phyloP scores from a whole-genome alignment of 2,329 filamentous ascomycete species.

The Ophiostoma sp. region DNA sequence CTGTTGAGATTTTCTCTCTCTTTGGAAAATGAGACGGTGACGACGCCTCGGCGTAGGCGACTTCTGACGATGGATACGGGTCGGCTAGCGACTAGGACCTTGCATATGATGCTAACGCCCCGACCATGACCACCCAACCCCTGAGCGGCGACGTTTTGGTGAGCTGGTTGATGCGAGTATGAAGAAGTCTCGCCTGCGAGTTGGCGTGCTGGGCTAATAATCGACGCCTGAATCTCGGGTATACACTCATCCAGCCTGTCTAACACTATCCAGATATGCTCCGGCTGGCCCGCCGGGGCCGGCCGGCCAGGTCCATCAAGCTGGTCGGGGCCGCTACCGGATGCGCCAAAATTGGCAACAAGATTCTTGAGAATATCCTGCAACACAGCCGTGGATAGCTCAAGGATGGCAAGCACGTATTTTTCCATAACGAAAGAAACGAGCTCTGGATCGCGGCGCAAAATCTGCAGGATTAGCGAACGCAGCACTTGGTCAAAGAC shows the following conservation, averaged over 20 bases:
- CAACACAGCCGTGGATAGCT: neutral
- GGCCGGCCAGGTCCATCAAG: neutral
- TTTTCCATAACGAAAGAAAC: neutral
- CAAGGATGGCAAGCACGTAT: neutral
- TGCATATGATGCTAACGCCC: neutral
- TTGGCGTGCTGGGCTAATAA: neutral
- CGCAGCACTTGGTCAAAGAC: slow-evolving; percentile 38
- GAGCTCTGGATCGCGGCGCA: slow-evolving; percentile 23
- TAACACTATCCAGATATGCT: neutral
- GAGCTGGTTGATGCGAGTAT: neutral
- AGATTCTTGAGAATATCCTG: neutral
- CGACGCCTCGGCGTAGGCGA: neutral
- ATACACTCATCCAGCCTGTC: neutral
- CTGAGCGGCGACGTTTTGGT: neutral
- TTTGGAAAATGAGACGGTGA: neutral
- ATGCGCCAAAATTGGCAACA: neutral
- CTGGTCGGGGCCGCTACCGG: neutral
- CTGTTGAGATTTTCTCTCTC: neutral
- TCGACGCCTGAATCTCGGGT: neutral
- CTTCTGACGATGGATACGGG: neutral
- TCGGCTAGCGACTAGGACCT: neutral
- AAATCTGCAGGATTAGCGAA: slow-evolving; percentile 38
- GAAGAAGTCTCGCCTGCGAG: neutral
- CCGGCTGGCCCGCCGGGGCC: neutral
- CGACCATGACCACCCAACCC: neutral